Evolutionary conservation across 176 grass and related monocot species (phyloP).

Genomic region (Neostapfia colusana): DNA sequence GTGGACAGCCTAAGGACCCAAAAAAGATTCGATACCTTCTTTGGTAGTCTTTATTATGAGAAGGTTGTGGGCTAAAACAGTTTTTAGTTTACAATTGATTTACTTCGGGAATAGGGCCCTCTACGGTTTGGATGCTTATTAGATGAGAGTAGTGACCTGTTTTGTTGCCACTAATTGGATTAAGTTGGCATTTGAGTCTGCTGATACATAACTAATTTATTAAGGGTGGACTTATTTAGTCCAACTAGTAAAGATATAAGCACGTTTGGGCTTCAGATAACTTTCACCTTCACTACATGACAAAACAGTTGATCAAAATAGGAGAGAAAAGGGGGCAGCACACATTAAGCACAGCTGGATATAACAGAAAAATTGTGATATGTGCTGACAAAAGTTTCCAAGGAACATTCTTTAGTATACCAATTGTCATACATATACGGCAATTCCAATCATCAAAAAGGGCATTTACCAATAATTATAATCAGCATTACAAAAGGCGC

Average conservation of each 20-base stretch:
- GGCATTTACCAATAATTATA: background rate
- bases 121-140: background rate
- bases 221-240: background rate
- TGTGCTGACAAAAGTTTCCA: background rate
- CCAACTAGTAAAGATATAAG: background rate
- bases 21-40: background rate
- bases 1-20: too few species aligned
- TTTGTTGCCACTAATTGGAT: background rate
- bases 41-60: background rate
- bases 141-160: background rate
- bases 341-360: background rate
- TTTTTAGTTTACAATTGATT: background rate
- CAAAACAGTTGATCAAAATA: background rate
- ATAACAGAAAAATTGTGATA: background rate
- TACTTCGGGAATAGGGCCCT: background rate
- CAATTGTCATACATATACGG: background rate
- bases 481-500: too few species aligned
- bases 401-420: background rate
- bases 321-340: background rate
- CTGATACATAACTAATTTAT: background rate
- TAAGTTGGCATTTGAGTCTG: background rate
- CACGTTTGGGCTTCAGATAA: background rate
- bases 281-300: background rate
- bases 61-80: background rate
- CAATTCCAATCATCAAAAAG: background rate